Conservation (phyloP, 2,329 filamentous ascomycete species). For the Remersonia thermophila region DNA sequence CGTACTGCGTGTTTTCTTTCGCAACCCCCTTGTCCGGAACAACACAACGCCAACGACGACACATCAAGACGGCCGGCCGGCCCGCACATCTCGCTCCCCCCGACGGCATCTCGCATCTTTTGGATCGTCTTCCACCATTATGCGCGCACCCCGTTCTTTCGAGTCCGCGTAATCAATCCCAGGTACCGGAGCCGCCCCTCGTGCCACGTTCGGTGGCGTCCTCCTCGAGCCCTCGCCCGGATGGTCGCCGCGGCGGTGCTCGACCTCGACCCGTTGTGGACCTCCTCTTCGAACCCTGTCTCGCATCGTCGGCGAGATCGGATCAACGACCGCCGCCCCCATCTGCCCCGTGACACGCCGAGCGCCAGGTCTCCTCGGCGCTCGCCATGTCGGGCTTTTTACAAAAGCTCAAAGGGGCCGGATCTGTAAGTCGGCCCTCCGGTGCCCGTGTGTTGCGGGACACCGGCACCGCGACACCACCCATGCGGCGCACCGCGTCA, state of each 20-base stretch:
- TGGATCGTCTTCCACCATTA: constrained; percentile 6
- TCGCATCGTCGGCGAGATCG: constrained; percentile 1
- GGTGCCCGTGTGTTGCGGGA: not conserved
- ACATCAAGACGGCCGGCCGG: no score
- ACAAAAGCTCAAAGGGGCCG: constrained; percentile 44
- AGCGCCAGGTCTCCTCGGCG: constrained; percentile 9
- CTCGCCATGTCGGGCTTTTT: constrained; percentile 43
- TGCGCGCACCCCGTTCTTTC: constrained; percentile 1
- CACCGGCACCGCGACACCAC: not conserved
- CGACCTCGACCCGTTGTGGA: constrained; percentile 2
- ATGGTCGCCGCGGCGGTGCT: constrained; percentile 5
- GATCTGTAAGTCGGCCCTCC: constrained; percentile 34
- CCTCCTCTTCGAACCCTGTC: not conserved
- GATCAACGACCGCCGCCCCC: constrained; percentile 6
- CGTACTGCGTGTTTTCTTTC: not conserved
- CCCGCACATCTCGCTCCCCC: constrained; percentile 4
- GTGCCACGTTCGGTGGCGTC: not conserved
- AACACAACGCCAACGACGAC: not conserved
- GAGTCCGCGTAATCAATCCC: not conserved
- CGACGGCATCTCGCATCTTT: constrained; percentile 8
- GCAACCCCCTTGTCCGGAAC: no score
- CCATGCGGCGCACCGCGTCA: constrained; percentile 1
- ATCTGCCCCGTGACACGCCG: constrained; percentile 11
- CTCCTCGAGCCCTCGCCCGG: constrained; percentile 3
- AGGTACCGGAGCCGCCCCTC: not conserved